These are phyloP conservation scores for Alternaria atra DNA, from an alignment of 2,329 filamentous ascomycete genomes.

Conservation along the genomic window DNA sequence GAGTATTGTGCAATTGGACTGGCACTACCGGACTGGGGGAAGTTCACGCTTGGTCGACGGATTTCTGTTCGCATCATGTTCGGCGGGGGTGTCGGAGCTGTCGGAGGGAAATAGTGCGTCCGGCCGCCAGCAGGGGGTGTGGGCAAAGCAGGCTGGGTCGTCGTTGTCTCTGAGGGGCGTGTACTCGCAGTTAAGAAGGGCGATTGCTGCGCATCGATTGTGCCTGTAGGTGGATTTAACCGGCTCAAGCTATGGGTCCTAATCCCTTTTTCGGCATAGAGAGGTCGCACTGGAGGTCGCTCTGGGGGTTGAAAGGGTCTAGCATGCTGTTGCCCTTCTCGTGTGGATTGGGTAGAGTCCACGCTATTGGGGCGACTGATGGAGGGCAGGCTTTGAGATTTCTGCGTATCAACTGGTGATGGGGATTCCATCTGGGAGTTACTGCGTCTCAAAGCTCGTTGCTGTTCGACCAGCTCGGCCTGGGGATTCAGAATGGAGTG, in stretches of 20 bases:
- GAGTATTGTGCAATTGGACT: slow-evolving; percentile 59
- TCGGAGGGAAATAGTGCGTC: slow-evolving; percentile 45
- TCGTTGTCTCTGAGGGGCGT: slow-evolving; percentile 54
- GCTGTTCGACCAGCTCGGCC: slow-evolving; percentile 44
- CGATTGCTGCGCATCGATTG: slow-evolving; percentile 59
- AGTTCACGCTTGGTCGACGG: slow-evolving; percentile 47
- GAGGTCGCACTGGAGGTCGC: slow-evolving; percentile 54
- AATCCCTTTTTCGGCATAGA: slow-evolving; percentile 66
- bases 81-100: slow-evolving; percentile 46
- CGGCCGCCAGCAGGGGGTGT: slow-evolving; percentile 54
- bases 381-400: slow-evolving; percentile 44
- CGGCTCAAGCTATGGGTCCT: slow-evolving; percentile 62
- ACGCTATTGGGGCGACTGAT: slow-evolving; percentile 49
- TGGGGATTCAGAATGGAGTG: slow-evolving; percentile 59
- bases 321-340: slow-evolving; percentile 33
- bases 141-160: slow-evolving; percentile 58
- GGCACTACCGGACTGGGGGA: slow-evolving; percentile 53
- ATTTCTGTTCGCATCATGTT: slow-evolving; percentile 35
- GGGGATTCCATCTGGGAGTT: slow-evolving; percentile 57
- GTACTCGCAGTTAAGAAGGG: slow-evolving; percentile 58
- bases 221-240: slow-evolving; percentile 55
- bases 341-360: slow-evolving; percentile 42
- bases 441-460: slow-evolving; percentile 51
- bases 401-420: slow-evolving; percentile 49
- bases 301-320: slow-evolving; percentile 40